phyloP scores from a whole-genome alignment of 2,329 filamentous ascomycete species.

The Alternaria panax region DNA sequence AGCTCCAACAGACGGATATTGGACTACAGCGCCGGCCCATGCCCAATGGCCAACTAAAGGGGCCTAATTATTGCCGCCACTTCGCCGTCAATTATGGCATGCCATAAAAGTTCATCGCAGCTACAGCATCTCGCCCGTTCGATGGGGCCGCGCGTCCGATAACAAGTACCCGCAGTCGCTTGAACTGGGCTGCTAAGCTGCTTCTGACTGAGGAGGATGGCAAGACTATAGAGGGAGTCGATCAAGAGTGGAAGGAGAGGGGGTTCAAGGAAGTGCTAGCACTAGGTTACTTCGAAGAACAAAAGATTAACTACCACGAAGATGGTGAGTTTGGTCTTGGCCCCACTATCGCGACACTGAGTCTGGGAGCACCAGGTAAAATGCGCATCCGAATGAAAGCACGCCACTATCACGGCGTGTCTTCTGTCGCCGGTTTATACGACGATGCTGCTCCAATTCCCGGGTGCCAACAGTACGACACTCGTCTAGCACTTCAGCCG shows the following conservation, averaged over 20 bases:
- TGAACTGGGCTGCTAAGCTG: constrained; percentile 63
- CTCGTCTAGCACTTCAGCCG: constrained; percentile 43
- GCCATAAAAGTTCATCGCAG: constrained; percentile 71
- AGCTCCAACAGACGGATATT: constrained; percentile 53
- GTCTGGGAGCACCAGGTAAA: constrained; percentile 63
- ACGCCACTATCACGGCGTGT: constrained; percentile 54
- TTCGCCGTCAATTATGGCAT: constrained; percentile 67
- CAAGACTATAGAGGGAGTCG: constrained; percentile 17
- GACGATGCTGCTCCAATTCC: constrained; percentile 41
- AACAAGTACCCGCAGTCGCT: constrained; percentile 58
- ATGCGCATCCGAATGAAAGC: constrained; percentile 68
- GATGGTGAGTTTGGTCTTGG: constrained; percentile 71
- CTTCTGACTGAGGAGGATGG: constrained; percentile 45
- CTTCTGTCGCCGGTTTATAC: constrained; percentile 40
- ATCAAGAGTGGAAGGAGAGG: constrained; percentile 23
- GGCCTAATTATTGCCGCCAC: constrained; percentile 60
- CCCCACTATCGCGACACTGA: constrained; percentile 66
- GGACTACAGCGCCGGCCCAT: constrained; percentile 34
- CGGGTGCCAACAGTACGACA: constrained; percentile 42
- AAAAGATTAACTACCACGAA: constrained; percentile 69
- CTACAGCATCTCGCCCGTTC: constrained; percentile 49
- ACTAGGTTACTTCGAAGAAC: constrained; percentile 68
- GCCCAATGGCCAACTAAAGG: constrained; percentile 36
- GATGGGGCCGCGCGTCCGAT: constrained; percentile 51
- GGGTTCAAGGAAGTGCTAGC: constrained; percentile 71